Conservation (phyloP, 441 rosid species). For the Capsella rubella region DNA sequence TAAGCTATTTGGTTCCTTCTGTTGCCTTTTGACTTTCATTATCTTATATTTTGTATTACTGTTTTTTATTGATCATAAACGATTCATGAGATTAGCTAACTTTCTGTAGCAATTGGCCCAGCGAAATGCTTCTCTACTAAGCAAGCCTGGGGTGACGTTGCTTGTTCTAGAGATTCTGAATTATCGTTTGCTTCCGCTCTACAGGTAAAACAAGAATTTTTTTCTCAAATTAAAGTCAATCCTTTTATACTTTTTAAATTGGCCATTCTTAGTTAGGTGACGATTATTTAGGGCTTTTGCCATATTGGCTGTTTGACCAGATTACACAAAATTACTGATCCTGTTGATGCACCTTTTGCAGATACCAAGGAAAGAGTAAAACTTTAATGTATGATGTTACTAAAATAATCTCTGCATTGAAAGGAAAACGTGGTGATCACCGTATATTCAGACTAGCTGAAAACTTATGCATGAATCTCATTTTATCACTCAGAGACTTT, state of each 20-base stretch:
- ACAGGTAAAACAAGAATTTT: conserved; percentile 64
- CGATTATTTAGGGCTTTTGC: conserved; percentile 1
- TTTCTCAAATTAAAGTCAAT: conserved; percentile 23
- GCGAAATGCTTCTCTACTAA: conserved; percentile 79
- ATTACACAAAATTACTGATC: conserved; percentile 26
- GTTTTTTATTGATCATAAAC: conserved; percentile 14
- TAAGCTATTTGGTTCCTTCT: conserved; percentile 51
- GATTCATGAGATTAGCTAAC: conserved; percentile 39
- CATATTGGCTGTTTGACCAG: conserved; percentile 30
- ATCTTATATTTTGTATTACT: conserved; percentile 9
- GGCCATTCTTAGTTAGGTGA: conserved; percentile 22
- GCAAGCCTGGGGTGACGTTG: conserved; percentile 93
- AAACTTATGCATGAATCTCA: conserved; percentile 93
- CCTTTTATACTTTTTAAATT: conserved; percentile 17
- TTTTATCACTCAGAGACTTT: conserved; percentile 91
- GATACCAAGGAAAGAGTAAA: conserved; percentile 97
- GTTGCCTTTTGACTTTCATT: conserved; percentile 23
- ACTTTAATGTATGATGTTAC: conserved; percentile 93
- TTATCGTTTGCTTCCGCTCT: conserved; percentile 94
- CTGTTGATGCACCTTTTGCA: conserved; percentile 47
- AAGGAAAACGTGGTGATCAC: conserved; percentile 96
- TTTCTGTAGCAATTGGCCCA: conserved; percentile 89
- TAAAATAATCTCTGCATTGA: conserved; percentile 88
- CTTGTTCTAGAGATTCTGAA: conserved; percentile 93
- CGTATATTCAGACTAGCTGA: conserved; percentile 94